phyloP scores from a whole-genome alignment of 78 protist species.

The Chrysochromulina tobinii region DNA sequence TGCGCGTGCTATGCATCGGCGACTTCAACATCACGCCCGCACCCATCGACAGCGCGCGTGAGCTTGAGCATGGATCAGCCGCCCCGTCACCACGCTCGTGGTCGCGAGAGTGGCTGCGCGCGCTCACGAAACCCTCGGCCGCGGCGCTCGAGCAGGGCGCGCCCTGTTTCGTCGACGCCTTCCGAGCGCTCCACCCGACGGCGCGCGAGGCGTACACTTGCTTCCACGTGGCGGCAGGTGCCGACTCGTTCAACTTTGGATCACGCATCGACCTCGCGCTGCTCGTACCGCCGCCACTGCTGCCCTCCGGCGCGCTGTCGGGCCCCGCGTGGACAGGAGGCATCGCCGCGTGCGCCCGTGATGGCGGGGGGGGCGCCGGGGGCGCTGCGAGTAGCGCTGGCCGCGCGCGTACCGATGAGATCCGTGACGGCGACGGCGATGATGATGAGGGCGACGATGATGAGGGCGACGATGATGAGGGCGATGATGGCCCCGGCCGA shows the following conservation, averaged over 20 bases:
- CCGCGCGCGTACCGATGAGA: no score
- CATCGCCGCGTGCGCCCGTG: no score
- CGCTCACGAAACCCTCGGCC: neutral
- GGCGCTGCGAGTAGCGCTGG: no score
- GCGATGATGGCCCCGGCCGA: no score
- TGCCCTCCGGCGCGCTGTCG: no score
- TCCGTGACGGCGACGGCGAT: no score
- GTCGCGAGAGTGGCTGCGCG: neutral
- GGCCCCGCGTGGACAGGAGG: no score
- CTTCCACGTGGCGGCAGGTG: slow-evolving; percentile 1
- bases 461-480: no score
- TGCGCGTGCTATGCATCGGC: neutral
- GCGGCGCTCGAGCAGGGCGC: no score
- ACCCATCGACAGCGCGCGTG: neutral
- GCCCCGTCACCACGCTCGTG: no score
- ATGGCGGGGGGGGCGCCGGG: no score
- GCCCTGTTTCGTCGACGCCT: neutral
- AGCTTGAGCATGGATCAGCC: neutral
- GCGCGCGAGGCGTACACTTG: neutral
- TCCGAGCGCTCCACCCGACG: neutral
- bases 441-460: no score
- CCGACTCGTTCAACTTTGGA: neutral
- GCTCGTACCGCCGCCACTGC: neutral
- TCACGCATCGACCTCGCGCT: slow-evolving; percentile 10
- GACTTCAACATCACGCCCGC: neutral